A percentile compares a stretch with the other conserved stretches of the same genome.
These are phyloP conservation scores for Alternaria atra DNA, from an alignment of 2,329 filamentous ascomycete genomes.

Conservation along the genomic window DNA sequence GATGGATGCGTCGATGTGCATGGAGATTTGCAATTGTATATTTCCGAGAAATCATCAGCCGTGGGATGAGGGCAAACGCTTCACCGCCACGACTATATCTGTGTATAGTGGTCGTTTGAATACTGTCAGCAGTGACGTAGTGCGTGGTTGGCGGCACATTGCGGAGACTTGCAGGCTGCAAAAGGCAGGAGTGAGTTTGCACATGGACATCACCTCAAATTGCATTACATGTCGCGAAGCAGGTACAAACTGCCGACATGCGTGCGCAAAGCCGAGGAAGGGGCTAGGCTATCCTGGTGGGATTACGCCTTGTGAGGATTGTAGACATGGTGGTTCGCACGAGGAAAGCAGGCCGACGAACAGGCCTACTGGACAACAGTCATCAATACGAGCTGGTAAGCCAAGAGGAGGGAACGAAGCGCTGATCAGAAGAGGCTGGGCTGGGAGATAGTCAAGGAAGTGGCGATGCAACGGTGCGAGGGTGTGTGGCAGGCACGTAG, in stretches of 20 bases:
- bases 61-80: background rate
- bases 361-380: background rate
- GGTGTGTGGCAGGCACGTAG: conserved; percentile 2
- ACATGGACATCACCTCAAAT: background rate
- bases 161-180: background rate
- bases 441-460: conserved; percentile 1
- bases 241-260: conserved; percentile 13
- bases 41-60: conserved; percentile 3
- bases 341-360: background rate
- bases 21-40: background rate
- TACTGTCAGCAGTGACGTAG: conserved; percentile 14
- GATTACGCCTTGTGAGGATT: background rate
- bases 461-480: conserved; percentile 5
- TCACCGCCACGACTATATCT: background rate
- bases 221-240: background rate
- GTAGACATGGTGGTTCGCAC: background rate
- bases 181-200: background rate
- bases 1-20: conserved; percentile 1
- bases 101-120: background rate
- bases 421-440: background rate
- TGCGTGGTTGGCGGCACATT: background rate
- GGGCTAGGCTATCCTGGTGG: conserved; percentile 5
- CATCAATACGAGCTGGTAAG: conserved; percentile 4
- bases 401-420: background rate
- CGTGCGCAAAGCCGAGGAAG: conserved; percentile 1